Conservation (phyloP, 208 protist genomes). For the Leishmania martiniquensis region DNA sequence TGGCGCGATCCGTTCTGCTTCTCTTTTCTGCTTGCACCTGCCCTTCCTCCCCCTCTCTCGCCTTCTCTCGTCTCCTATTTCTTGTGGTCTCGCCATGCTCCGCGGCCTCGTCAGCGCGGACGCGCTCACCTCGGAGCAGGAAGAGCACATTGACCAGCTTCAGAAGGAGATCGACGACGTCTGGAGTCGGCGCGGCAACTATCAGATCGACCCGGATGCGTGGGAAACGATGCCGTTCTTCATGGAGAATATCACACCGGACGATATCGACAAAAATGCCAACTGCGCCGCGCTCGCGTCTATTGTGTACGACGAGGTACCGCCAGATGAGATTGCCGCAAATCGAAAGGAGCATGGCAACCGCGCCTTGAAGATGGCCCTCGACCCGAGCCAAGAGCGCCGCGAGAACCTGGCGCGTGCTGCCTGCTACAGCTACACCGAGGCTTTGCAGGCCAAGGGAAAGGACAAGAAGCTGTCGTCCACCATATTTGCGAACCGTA, state of each 20-base stretch:
- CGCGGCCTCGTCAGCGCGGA: constrained; percentile 46
- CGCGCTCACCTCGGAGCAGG: constrained; percentile 59
- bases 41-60: background rate
- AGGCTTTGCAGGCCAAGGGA: constrained; percentile 81
- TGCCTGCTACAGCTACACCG: constrained; percentile 85
- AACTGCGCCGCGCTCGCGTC: constrained; percentile 77
- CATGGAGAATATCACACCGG: constrained; percentile 87
- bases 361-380: constrained; percentile 66
- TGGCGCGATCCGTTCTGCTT: background rate
- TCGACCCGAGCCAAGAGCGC: constrained; percentile 78
- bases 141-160: constrained; percentile 68
- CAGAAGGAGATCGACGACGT: constrained; percentile 89
- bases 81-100: constrained; percentile 27
- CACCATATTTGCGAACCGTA: constrained; percentile 86
- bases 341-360: constrained; percentile 91
- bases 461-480: constrained; percentile 67
- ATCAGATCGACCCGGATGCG: constrained; percentile 84
- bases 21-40: background rate
- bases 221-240: constrained; percentile 91
- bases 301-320: constrained; percentile 89
- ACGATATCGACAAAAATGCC: constrained; percentile 81
- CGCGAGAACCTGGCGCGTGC: constrained; percentile 81
- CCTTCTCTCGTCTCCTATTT: background rate
- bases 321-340: constrained; percentile 81
- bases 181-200: constrained; percentile 84